phyloP scores from a whole-genome alignment of 2,329 filamentous ascomycete species.

The Drechslera avenae region DNA sequence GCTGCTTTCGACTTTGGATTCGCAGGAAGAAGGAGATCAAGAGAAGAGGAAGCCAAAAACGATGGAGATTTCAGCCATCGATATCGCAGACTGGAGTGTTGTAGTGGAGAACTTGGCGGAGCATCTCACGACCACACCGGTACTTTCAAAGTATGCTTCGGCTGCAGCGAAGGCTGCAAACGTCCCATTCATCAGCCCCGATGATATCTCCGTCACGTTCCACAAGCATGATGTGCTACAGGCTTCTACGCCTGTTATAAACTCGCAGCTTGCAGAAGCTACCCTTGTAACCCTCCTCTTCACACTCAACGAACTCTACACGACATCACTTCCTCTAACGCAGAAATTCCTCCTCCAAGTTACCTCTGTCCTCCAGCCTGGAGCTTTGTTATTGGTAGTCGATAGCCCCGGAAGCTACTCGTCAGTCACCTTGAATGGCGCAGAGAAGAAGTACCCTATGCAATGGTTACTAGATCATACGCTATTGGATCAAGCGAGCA shows the following conservation, averaged over 20 bases:
- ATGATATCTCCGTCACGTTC: constrained; percentile 50
- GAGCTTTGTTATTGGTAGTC: constrained; percentile 78
- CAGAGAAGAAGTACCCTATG: constrained; percentile 81
- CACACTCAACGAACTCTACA: constrained; percentile 94
- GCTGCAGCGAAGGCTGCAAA: constrained; percentile 52
- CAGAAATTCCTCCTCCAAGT: constrained; percentile 76
- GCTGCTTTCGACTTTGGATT: constrained; percentile 29
- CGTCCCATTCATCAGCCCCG: constrained; percentile 39
- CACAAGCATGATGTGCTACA: constrained; percentile 58
- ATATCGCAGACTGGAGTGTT: constrained; percentile 77
- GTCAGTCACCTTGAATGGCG: constrained; percentile 67
- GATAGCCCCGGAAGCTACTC: constrained; percentile 96
- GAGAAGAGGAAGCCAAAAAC: not conserved
- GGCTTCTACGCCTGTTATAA: constrained; percentile 46
- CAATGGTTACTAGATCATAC: constrained; percentile 88
- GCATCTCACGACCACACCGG: constrained; percentile 59
- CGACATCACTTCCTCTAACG: constrained; percentile 72
- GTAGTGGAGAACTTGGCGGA: constrained; percentile 65
- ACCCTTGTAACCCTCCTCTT: constrained; percentile 82
- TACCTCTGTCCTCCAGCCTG: constrained; percentile 61
- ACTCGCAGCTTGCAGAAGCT: constrained; percentile 33
- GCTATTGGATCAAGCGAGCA: constrained; percentile 55
- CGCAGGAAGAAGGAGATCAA: constrained; percentile 3
- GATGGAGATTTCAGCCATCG: constrained; percentile 67
- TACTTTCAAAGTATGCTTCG: constrained; percentile 56